Percentiles rank a stretch among this genome's conserved stretches.
Evolutionary conservation across 805 yeast species (phyloP).

Genomic region (Cyberlindnera misumaiensis): DNA sequence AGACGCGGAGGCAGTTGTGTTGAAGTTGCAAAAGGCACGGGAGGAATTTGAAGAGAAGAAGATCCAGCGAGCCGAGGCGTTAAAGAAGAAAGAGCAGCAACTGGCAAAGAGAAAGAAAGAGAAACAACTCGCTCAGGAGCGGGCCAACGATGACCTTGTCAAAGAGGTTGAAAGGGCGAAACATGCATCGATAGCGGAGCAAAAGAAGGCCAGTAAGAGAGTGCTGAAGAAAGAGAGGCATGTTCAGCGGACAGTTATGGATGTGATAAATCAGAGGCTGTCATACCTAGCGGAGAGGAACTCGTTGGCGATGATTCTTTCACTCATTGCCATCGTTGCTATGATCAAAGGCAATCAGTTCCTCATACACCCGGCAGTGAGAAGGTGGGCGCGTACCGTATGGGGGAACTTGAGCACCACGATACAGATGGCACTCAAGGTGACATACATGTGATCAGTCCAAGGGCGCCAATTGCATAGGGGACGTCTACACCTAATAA

Average conservation of each 20-base stretch:
- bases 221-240: conserved; percentile 1
- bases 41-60: conserved; percentile 9
- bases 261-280: conserved; percentile 12
- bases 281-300: conserved; percentile 5
- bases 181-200: conserved; percentile 5
- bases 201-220: conserved; percentile 1
- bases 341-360: conserved; percentile 9
- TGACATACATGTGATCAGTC: conserved; percentile 18
- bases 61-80: conserved; percentile 6
- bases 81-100: conserved; percentile 8
- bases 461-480: too few species aligned
- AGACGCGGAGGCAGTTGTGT: conserved; percentile 9
- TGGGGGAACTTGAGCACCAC: conserved; percentile 16
- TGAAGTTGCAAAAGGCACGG: conserved; percentile 8
- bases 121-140: conserved; percentile 7
- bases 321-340: conserved; percentile 12
- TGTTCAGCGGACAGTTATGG: conserved; percentile 6
- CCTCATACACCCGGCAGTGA: conserved; percentile 9
- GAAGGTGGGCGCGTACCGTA: conserved; percentile 3
- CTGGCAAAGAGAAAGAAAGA: conserved; percentile 12
- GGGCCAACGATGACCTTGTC: conserved; percentile 5
- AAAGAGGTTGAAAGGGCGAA: conserved; percentile 10
- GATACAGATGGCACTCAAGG: conserved; percentile 21
- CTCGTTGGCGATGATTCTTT: conserved; percentile 7
- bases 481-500: not conserved